A percentile compares a stretch with the other conserved stretches of the same genome.
Evolutionary conservation across 345 rosid species (phyloP).

Genomic region (Carallia brachiata): DNA sequence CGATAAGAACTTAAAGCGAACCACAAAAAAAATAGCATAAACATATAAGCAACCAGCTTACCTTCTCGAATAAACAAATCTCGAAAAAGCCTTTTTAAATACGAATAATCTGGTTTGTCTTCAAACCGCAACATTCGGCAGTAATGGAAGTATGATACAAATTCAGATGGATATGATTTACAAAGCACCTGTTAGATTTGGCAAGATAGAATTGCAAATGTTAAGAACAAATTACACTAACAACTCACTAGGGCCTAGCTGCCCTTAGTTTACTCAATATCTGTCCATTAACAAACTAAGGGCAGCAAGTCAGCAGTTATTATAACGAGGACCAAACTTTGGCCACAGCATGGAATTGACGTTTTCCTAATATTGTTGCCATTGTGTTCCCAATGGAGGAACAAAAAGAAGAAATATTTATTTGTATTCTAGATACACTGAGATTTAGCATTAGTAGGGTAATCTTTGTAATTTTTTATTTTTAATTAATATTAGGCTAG

Average conservation of each 20-base stretch:
- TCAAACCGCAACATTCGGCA: constrained; percentile 93
- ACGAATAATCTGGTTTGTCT: constrained; percentile 95
- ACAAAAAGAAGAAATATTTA: too few relatives aligned
- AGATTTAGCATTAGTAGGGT: too few relatives aligned
- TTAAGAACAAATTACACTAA: background rate
- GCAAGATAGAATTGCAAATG: background rate
- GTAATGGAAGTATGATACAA: constrained; percentile 89
- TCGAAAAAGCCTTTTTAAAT: constrained; percentile 86
- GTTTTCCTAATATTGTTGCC: background rate
- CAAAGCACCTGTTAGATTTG: constrained; percentile 61
- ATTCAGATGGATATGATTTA: constrained; percentile 80
- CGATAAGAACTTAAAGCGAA: background rate
- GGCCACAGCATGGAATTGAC: background rate
- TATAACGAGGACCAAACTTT: background rate
- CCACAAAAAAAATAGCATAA: background rate
- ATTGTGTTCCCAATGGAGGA: too few relatives aligned
- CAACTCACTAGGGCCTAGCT: background rate
- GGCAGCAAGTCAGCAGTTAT: too few relatives aligned
- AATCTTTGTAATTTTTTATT: too few relatives aligned
- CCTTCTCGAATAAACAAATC: constrained; percentile 95
- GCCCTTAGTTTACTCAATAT: background rate
- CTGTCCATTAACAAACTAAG: too few relatives aligned
- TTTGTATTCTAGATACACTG: too few relatives aligned
- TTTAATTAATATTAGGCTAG: too few relatives aligned
- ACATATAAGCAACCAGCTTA: constrained; percentile 15